Evolutionary conservation across 331 rosid genomes (phyloP).

Genomic region (Malus hybrid): DNA sequence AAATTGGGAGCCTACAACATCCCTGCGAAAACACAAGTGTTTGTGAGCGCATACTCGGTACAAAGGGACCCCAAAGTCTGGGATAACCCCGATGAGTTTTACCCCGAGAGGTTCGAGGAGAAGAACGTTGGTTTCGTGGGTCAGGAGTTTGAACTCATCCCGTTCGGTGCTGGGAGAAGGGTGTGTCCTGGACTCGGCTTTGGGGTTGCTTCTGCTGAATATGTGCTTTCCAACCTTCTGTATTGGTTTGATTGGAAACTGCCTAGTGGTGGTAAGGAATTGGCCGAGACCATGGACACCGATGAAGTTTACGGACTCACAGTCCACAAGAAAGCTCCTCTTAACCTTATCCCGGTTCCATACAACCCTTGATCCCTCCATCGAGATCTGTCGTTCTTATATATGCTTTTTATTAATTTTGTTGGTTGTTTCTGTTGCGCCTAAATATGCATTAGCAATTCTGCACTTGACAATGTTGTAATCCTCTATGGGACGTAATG

Average conservation of each 20-base stretch:
- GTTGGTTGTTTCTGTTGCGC: neutral
- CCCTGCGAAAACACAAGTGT: constrained; percentile 23
- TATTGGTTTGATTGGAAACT: constrained; percentile 39
- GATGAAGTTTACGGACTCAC: constrained; percentile 20
- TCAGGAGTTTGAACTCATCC: constrained; percentile 24
- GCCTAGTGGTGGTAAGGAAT: neutral
- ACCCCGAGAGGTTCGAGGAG: constrained; percentile 34
- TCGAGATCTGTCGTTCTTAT: no score
- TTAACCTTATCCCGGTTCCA: constrained; percentile 16
- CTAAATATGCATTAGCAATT: neutral
- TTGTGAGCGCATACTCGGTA: constrained; percentile 35
- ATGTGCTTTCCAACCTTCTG: constrained; percentile 25
- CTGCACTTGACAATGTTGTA: neutral
- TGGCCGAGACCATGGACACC: constrained; percentile 29
- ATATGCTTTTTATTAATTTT: no score
- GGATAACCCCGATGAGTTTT: constrained; percentile 37
- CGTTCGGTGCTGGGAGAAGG: constrained; percentile 58
- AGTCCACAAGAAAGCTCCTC: constrained; percentile 15
- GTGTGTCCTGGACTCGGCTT: constrained; percentile 40
- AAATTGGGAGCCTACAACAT: constrained; percentile 30
- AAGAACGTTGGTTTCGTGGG: constrained; percentile 19
- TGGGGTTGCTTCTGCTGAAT: constrained; percentile 15
- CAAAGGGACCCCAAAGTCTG: constrained; percentile 43
- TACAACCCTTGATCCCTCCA: neutral
- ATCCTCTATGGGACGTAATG: neutral